These are phyloP conservation scores for Zymoseptoria crescenta DNA, from an alignment of 2,329 filamentous ascomycete genomes.

Conservation along the genomic window DNA sequence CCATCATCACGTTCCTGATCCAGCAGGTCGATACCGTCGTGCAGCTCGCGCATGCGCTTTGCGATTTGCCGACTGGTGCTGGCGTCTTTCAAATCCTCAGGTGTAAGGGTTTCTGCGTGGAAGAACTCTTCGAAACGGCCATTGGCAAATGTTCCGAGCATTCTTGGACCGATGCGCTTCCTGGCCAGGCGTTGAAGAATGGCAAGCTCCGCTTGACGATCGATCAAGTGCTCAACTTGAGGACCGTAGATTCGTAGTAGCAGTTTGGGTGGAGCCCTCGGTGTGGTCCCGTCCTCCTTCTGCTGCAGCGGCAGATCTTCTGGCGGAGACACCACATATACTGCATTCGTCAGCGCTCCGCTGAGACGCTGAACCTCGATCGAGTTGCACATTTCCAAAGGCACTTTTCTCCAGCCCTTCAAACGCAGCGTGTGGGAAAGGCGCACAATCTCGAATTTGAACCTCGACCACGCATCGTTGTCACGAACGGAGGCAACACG, in stretches of 20 bases:
- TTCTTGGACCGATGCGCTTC: conserved; percentile 85
- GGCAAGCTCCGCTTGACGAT: conserved; percentile 79
- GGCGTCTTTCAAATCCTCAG: conserved; percentile 66
- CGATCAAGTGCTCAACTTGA: conserved; percentile 91
- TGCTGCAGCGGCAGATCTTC: conserved; percentile 44
- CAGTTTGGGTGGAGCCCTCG: conserved; percentile 58
- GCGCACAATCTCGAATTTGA: conserved; percentile 87
- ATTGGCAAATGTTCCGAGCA: conserved; percentile 88
- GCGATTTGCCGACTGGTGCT: conserved; percentile 88
- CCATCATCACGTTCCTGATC: conserved; percentile 69
- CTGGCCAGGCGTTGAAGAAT: conserved; percentile 78
- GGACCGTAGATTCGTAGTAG: conserved; percentile 89
- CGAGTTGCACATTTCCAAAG: conserved; percentile 59
- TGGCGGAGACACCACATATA: conserved; percentile 87
- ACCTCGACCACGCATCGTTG: conserved; percentile 65
- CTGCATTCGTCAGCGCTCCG: conserved; percentile 89
- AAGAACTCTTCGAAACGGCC: conserved; percentile 95
- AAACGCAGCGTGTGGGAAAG: conserved; percentile 80
- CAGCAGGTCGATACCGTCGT: conserved; percentile 84
- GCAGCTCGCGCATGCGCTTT: conserved; percentile 93
- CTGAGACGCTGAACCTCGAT: conserved; percentile 71
- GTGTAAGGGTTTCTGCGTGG: conserved; percentile 71
- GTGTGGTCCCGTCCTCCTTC: conserved; percentile 32
- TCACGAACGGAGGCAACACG: conserved; percentile 23
- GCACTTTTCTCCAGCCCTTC: conserved; percentile 83